A percentile compares a stretch with the other conserved stretches of the same genome.
Conservation (phyloP, 1,284 basidiomycete genomes). For the Ceratobasidium sp. region DNA sequence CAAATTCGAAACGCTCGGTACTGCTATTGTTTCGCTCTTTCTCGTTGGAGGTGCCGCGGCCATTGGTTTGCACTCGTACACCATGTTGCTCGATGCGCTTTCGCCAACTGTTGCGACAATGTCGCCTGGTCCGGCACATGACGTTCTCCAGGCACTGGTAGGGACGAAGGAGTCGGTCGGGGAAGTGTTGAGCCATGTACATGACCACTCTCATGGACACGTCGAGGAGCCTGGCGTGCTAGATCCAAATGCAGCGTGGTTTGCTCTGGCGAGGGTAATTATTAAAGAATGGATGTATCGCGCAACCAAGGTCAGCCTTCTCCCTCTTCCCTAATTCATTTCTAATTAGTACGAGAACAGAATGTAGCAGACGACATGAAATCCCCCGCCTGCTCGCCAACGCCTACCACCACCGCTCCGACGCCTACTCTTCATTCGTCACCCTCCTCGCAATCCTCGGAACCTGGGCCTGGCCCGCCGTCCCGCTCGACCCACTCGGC, state of each 20-base stretch:
- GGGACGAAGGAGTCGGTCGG: conserved; percentile 66
- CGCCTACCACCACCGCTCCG: conserved; percentile 93
- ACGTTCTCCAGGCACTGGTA: conserved; percentile 69
- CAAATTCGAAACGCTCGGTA: conserved; percentile 95
- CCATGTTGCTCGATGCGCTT: conserved; percentile 74
- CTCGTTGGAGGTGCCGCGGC: conserved; percentile 84
- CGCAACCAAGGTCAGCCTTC: conserved; percentile 67
- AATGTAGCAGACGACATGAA: conserved; percentile 91
- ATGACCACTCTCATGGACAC: conserved; percentile 61
- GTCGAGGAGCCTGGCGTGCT: conserved; percentile 52
- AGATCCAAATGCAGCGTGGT: conserved; percentile 97
- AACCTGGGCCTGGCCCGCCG: conserved; percentile 83
- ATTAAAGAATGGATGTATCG: conserved; percentile 95
- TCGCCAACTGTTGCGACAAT: conserved; percentile 68
- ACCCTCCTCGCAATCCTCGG: conserved; percentile 92
- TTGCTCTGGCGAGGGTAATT: conserved; percentile 83
- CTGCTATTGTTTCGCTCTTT: conserved; percentile 73
- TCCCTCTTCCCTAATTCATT: neutral
- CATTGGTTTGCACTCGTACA: conserved; percentile 92
- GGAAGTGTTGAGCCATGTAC: conserved; percentile 65
- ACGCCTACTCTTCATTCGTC: conserved; percentile 90
- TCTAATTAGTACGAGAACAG: conserved; percentile 19
- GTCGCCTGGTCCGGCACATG: conserved; percentile 71
- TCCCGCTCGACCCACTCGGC: conserved; percentile 94
- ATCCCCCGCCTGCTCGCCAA: conserved; percentile 90